Evolutionary conservation across 2,329 filamentous ascomycete species (phyloP), one percentile per base, ranked within the genome.

Genomic region (Elsinoe necatrix): DNA sequence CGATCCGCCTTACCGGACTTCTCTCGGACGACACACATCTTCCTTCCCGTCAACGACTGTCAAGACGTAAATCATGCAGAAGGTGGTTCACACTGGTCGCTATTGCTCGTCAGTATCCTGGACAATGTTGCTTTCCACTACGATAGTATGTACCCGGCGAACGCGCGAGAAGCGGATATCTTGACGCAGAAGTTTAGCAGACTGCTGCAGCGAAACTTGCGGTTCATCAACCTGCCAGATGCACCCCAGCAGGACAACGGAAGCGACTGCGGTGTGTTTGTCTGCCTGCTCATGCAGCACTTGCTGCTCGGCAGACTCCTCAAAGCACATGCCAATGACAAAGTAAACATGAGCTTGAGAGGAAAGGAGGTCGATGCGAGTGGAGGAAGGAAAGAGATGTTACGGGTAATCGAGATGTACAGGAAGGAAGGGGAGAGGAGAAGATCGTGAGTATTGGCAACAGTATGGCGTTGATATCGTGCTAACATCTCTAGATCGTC

Each of bases 91-190:
- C 93, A 98, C 70, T 98, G 93, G 93, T 95, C 89, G 0, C 76
- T 98, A 0, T 82, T 98, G 0, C 81, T 98, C 1, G 91, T 98
- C 29, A 90, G 85, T 11, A 80, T 90, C 39, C 83, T 95, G 51
- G 93, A 98, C 68, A 84, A 89, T 7, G 84, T 95, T 1, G 89
- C 92, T 0, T 98, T 98, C 71, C 93, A 98, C 75, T 98, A 98
- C 73, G 93, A 98, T 73, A 92, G 86, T 1, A 77, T 97, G 23
- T 80, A 81, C 1, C 83, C 84, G 1, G 80, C 82, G 37, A 97
- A 98, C 71, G 80, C 82, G 59, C 73, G 78, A 41, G 87, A 95
- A 62, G 93, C 89, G 0, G 78, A 80, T 52, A 74, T 80, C 1
- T 86, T 86, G 5, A 82, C 86, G 0, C 73, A 80, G 48, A 87